These are phyloP conservation scores for Penicillium crustosum DNA, from an alignment of 2,329 filamentous ascomycete species.

Conservation along the genomic window DNA sequence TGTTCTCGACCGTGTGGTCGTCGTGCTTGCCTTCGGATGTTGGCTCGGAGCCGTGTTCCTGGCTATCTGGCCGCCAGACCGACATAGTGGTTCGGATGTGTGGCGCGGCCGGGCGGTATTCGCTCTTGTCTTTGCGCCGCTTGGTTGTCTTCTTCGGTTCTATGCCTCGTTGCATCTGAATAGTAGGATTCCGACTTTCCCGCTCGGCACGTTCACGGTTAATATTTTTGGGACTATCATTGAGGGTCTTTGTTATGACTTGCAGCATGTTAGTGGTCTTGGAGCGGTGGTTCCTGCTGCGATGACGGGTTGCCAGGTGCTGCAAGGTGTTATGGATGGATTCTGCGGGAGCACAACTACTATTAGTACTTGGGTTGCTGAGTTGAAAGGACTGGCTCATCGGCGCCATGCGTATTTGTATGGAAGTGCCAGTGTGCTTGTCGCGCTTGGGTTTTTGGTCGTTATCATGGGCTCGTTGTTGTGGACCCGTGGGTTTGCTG, in stretches of 20 bases:
- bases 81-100: conserved; percentile 44
- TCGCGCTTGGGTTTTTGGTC: conserved; percentile 51
- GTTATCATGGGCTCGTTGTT: conserved; percentile 57
- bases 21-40: conserved; percentile 67
- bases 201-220: conserved; percentile 79
- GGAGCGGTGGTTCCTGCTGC: conserved; percentile 42
- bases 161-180: conserved; percentile 74
- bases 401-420: conserved; percentile 63
- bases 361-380: conserved; percentile 66
- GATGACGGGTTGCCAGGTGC: conserved; percentile 62
- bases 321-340: conserved; percentile 66
- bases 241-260: conserved; percentile 73
- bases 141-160: conserved; percentile 74
- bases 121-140: conserved; percentile 75
- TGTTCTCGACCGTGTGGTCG: conserved; percentile 62
- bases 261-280: conserved; percentile 63
- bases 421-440: conserved; percentile 49
- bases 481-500: conserved; percentile 50
- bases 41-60: conserved; percentile 79
- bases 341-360: conserved; percentile 68
- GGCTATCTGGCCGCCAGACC: conserved; percentile 67
- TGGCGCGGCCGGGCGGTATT: conserved; percentile 80
- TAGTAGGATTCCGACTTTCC: conserved; percentile 64
- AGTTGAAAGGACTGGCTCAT: conserved; percentile 56
- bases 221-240: conserved; percentile 77